Base-by-base conservation (phyloP, 495 filamentous ascomycete species). In the Articulospora tetracladia region DNA sequence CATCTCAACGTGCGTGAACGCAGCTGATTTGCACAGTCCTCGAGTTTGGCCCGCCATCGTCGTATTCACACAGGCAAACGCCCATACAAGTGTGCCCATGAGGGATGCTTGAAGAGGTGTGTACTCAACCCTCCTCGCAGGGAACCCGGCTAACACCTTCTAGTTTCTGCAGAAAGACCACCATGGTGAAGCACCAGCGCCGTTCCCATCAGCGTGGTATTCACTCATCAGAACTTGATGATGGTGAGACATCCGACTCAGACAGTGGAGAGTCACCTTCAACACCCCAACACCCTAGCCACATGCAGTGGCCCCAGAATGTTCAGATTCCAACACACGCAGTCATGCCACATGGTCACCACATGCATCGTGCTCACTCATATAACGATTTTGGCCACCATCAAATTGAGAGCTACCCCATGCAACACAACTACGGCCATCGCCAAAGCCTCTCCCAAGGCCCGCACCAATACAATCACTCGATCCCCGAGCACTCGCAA, bases 121-220 rank as follows among this genome's bases (percentile, higher is more conserved):
- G 62, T 60, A 47, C 41, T 52, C 53, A 60, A 46, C 51, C 46
- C 11, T 17, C 32, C n/a, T n/a, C n/a, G n/a, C n/a, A 58, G 36
- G 24, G 3, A 50, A 57, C 24, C n/a, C 12, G 22, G 22, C 52
- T 65, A 59, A 67, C 60, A 8, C 22, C 10, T 28, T 26, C 22
- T 72, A 95, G 91, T 66, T 95, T 93, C 72, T 93, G 89, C 76
- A 83, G 91, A 41, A 93, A 93, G 69, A 93, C 90, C 11, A 93
- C 91, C 20, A 84, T 93, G 80, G 90, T 90, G 7, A 95, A 93
- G 70, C 91, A 95, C 63, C 84, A 87, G 66, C 74, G 84, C 51
- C 82, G 86, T 23, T 85, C 85, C 1, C 89, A 92, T 68, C 83
- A 84, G 30, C 78, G 82, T 53, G 84, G 86, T 2, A 76, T 80